Conservation (phyloP, 208 protist genomes). For the Plasmodiophora brassicae region DNA sequence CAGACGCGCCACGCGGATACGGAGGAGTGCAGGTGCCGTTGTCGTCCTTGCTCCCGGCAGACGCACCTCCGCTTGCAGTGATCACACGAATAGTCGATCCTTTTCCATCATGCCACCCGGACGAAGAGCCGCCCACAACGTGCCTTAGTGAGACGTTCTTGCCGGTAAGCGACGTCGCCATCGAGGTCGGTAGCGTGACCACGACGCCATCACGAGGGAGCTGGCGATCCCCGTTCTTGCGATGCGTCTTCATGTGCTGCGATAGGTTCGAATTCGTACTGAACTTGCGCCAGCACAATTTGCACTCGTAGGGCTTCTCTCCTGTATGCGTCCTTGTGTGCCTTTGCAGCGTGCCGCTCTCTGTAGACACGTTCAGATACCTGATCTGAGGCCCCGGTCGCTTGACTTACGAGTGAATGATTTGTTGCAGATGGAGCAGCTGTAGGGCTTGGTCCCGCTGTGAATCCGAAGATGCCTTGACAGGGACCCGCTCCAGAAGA, state of each 20-base stretch:
- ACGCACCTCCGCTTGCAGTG: too few species aligned
- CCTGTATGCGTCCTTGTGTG: slow-evolving; percentile 19
- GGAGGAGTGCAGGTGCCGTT: too few species aligned
- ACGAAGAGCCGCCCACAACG: too few species aligned
- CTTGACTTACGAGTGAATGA: not conserved
- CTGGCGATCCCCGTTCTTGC: slow-evolving; percentile 3
- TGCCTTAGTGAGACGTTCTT: too few species aligned
- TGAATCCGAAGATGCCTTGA: slow-evolving; percentile 29
- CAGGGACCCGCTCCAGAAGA: slow-evolving; percentile 7
- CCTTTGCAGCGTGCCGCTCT: not conserved
- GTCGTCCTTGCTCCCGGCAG: too few species aligned
- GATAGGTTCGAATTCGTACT: slow-evolving; percentile 30
- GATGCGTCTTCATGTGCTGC: slow-evolving; percentile 20
- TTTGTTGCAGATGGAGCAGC: slow-evolving; percentile 7
- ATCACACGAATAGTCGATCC: too few species aligned
- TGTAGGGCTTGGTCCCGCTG: slow-evolving; percentile 13
- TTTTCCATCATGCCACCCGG: too few species aligned
- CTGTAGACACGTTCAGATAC: not conserved
- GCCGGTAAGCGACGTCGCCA: too few species aligned
- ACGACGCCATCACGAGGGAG: too few species aligned
- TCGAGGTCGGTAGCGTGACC: too few species aligned
- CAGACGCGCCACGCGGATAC: too few species aligned
- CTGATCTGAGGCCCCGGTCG: not conserved
- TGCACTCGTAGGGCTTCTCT: slow-evolving; percentile 35
- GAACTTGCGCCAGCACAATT: slow-evolving; percentile 28